These are phyloP conservation scores for Heliamphora exappendiculata DNA, from an alignment of 148 eudicot species.

Conservation along the genomic window DNA sequence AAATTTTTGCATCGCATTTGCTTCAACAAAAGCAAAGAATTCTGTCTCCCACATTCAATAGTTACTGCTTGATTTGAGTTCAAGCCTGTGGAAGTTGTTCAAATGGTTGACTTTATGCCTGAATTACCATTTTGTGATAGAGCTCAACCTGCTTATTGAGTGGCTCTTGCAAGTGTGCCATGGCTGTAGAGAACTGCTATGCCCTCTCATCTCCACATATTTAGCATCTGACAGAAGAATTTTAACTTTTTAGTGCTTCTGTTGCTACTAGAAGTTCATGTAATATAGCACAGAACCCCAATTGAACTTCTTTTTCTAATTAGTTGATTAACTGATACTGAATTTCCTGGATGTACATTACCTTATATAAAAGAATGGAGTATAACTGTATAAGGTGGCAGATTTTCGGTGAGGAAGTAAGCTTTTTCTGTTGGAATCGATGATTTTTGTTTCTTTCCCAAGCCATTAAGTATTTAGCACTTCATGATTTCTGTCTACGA, in stretches of 20 bases:
- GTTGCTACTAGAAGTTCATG: not conserved
- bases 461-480: not conserved
- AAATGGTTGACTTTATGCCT: not conserved
- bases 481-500: not conserved
- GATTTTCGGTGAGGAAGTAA: not conserved
- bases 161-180: too few relatives aligned
- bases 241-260: not conserved
- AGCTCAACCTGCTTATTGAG: conserved; percentile 2
- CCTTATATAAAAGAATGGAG: not conserved
- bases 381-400: not conserved
- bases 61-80: not conserved
- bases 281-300: not conserved
- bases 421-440: too few relatives aligned
- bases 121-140: not conserved
- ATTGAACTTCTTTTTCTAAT: not conserved
- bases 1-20: not conserved
- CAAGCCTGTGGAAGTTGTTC: not conserved
- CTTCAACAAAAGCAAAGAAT: not conserved
- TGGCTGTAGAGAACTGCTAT: too few relatives aligned
- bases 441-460: not conserved
- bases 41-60: not conserved
- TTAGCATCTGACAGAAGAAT: not conserved
- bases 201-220: too few relatives aligned
- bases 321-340: not conserved
- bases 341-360: not conserved